Conservation (phyloP, 1,284 basidiomycete genomes). For the Papiliotrema nemorosa region DNA sequence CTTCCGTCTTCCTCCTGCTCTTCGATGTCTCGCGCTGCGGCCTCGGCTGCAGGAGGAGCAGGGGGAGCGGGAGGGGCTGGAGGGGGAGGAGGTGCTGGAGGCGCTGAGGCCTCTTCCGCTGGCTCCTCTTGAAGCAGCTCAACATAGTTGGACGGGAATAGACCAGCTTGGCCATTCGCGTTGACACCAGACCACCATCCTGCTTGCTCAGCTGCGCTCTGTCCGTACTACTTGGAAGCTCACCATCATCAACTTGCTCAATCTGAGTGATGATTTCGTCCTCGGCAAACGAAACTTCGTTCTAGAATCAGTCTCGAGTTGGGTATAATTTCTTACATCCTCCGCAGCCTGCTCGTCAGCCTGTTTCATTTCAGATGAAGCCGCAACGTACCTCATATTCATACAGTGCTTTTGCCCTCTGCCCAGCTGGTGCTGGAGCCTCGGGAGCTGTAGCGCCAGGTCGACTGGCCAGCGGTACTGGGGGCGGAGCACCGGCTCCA, state of each 20-base stretch:
- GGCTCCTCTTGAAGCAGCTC: conserved; percentile 58
- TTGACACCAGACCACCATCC: conserved; percentile 74
- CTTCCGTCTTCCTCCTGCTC: conserved; percentile 59
- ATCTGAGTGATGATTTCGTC: conserved; percentile 78
- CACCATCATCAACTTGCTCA: conserved; percentile 73
- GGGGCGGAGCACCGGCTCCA: conserved; percentile 28
- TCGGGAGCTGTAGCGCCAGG: conserved; percentile 19
- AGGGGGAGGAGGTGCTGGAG: conserved; percentile 40
- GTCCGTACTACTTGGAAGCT: conserved; percentile 2
- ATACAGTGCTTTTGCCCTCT: conserved; percentile 59
- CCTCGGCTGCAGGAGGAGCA: conserved; percentile 49
- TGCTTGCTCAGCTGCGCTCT: conserved; percentile 12
- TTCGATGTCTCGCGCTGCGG: conserved; percentile 38
- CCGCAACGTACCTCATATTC: conserved; percentile 62
- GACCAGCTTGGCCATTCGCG: conserved; percentile 65
- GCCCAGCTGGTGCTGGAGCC: conserved; percentile 25
- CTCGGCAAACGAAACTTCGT: conserved; percentile 74
- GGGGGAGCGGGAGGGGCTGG: conserved; percentile 39
- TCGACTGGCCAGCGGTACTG: conserved; percentile 28
- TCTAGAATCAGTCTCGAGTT: conserved; percentile 52
- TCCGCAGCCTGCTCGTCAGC: conserved; percentile 26
- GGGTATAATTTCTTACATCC: conserved; percentile 22
- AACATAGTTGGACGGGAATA: conserved; percentile 69
- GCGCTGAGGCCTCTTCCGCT: conserved; percentile 19
- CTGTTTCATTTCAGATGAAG: too few relatives aligned